Evolutionary conservation across 148 eudicot species (phyloP), one percentile per base, ranked within the genome.

Genomic region (Polygonum maritimum): DNA sequence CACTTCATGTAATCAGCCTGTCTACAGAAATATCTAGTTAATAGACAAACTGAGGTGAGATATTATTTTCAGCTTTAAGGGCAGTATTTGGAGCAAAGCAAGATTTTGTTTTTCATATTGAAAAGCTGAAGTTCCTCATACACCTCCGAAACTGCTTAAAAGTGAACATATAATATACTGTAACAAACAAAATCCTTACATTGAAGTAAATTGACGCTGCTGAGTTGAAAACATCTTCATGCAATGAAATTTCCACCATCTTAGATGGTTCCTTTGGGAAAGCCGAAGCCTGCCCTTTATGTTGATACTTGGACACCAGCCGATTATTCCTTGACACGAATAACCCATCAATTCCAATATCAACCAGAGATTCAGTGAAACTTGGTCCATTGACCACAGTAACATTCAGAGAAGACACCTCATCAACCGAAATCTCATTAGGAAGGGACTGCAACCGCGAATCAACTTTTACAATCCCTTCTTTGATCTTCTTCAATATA

Each of bases 1-100:
- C 98, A 92, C 55, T 82, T 82, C 96, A 94, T 85, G 81, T 78
- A 73, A 71, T 84, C 87, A 78, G 93, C 96, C 98, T 94, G 82
- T 76, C 83, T 79, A 80, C 71, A 33, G 18, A 67, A 67, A 33
- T n/a, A 67, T 67, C 7, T 54, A n/a, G 60, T 54, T 62, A 26
- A 62, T 62, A 62, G 15, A 26, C 31, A 2, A 11, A 31, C 14
- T 33, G 38, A 62, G 31, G 10, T 62, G 69, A 62, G 31, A 2
- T 31, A 11, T 13, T 1, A 62, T 62, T 6, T 10, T 62, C 3
- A 10, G 19, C 9, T 21, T 62, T 12, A 22, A 26, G 18, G 5
- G 39, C 13, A 31, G 38, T 31, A 62, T 31, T 33, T 62, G 36
- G 11, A 31, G 10, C 2, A 9, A 26, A 18, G 15, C 39, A 62